Evolutionary conservation across 2,329 filamentous ascomycete species (phyloP), one percentile per base, ranked within the genome.

Genomic region (Fusarium proliferatum): DNA sequence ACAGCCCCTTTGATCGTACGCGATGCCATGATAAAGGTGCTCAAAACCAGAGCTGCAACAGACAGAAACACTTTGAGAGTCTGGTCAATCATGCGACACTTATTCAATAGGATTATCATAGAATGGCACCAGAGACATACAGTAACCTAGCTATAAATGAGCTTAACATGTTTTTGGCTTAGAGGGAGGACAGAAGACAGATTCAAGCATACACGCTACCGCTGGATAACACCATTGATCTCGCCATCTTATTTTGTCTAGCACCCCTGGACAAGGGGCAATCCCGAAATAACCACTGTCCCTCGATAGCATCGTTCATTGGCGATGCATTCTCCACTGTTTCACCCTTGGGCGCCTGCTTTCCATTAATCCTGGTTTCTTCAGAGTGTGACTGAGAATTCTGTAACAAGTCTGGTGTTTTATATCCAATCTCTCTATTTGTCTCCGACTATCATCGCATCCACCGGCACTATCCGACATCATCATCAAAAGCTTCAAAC

Each of bases 371-470:
- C 38, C 55, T 59, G 51, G 58, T 49, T 45, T 71, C 68, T 61
- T 55, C 60, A 61, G 45, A 51, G 33, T 52, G 57, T 46, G 45
- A 58, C 52, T 39, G 66, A 52, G 30, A 69, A 64, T 38, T 45
- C 64, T 73, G 71, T 74, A 68, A 73, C 71, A 69, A 59, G 66
- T 60, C 52, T 70, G 59, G 49, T 46, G 67, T 71, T 71, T 71
- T 66, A 67, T 26, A 33, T 71, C 53, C 67, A 66, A 42, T 70
- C 39, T 8, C 39, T 45, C 30, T 57, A 5, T 38, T 36, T n/a
- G 28, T 13, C 36, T 19, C 43, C 13, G 15, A 28, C 36, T 28
- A 30, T 2, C 23, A 55, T 65, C 6, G 60, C 38, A 46, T 46
- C 58, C 5, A 56, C 33, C 53, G 61, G 52, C 61, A n/a, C 28